Conservation (phyloP, 176 grass and related monocot species). For the Oryza meyeriana region DNA sequence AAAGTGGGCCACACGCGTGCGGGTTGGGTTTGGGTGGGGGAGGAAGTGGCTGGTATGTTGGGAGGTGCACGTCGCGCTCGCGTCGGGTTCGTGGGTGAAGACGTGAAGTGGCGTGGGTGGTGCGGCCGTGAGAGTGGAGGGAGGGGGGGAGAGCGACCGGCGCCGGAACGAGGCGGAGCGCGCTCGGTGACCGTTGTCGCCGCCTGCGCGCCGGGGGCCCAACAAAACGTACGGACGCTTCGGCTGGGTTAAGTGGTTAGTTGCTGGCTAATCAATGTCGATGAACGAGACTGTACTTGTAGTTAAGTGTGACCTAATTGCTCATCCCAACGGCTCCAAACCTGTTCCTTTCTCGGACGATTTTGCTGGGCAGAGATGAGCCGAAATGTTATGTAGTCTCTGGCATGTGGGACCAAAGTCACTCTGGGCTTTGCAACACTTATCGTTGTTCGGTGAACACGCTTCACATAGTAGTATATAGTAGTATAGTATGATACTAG, state of each 20-base stretch:
- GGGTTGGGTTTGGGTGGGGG: background rate
- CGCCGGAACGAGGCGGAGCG: background rate
- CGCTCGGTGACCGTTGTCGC: conserved; percentile 23
- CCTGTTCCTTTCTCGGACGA: background rate
- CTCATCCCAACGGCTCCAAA: conserved; percentile 37
- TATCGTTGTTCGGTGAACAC: background rate
- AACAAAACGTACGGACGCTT: background rate
- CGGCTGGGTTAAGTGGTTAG: background rate
- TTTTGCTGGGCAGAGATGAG: background rate
- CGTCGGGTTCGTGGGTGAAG: background rate
- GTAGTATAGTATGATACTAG: too few relatives aligned
- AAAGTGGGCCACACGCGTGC: background rate
- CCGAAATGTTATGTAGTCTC: background rate
- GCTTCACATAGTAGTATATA: too few relatives aligned
- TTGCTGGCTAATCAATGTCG: conserved; percentile 29
- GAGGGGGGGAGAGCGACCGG: background rate
- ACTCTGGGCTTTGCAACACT: background rate
- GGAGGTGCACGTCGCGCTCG: background rate
- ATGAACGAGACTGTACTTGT: background rate
- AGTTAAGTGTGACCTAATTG: background rate
- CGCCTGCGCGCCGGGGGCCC: conserved; percentile 20
- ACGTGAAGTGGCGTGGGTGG: background rate
- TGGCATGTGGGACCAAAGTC: background rate
- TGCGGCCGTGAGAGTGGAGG: background rate
- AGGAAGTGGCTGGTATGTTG: conserved; percentile 3